These are phyloP conservation scores for Cytospora chrysosperma DNA, from an alignment of 2,329 filamentous ascomycete species.

Conservation along the genomic window DNA sequence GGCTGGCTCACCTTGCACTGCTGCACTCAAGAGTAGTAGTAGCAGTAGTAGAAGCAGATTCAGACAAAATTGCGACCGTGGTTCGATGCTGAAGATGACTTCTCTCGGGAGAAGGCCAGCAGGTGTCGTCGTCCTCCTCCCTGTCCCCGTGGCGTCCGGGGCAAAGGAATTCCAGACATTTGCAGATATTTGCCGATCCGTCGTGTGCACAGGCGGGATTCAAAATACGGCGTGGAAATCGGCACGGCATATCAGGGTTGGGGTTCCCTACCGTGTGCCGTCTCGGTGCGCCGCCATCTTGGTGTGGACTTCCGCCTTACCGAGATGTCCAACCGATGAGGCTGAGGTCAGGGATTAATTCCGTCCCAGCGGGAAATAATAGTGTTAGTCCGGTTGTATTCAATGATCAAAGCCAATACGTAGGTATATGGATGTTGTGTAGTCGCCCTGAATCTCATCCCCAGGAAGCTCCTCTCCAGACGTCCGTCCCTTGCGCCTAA, in stretches of 20 bases:
- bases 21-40: no score
- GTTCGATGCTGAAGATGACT: background rate
- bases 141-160: conserved; percentile 1
- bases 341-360: background rate
- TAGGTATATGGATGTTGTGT: background rate
- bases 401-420: background rate
- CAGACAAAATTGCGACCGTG: no score
- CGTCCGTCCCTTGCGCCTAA: background rate
- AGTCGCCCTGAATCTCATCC: background rate
- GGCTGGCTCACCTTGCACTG: background rate
- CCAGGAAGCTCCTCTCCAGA: background rate
- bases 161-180: conserved; percentile 3
- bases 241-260: conserved; percentile 18
- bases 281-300: background rate
- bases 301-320: background rate
- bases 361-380: background rate
- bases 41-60: no score
- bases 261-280: background rate
- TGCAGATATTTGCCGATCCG: background rate
- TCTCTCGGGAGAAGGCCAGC: no score
- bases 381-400: background rate
- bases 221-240: conserved; percentile 22
- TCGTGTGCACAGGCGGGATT: conserved; percentile 23
- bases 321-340: background rate
- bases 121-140: background rate